Conservation (phyloP, 805 yeast species). For the Jamesozyma lodderae region DNA sequence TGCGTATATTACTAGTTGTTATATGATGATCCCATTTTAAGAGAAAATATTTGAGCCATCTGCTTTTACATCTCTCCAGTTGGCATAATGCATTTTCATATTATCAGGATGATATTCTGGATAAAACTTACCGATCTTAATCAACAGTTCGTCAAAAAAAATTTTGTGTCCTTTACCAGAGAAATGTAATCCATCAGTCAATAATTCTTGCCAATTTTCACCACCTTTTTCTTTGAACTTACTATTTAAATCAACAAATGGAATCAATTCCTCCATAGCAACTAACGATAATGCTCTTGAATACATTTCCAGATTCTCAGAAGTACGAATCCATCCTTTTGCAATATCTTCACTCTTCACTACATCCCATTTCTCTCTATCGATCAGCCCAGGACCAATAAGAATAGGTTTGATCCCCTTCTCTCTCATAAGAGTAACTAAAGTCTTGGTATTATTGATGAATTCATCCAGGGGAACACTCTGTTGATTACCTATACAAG, state of each 20-base stretch:
- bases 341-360: constrained; percentile 27
- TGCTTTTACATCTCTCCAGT: constrained; percentile 32
- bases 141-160: constrained; percentile 37
- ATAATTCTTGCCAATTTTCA: constrained; percentile 32
- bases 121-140: constrained; percentile 33
- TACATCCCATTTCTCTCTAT: constrained; percentile 35
- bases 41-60: constrained; percentile 17
- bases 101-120: constrained; percentile 42
- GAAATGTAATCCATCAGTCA: constrained; percentile 55
- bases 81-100: constrained; percentile 32
- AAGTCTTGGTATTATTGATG: constrained; percentile 36
- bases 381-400: constrained; percentile 56
- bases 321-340: constrained; percentile 38
- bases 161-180: constrained; percentile 45
- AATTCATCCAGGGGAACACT: constrained; percentile 45
- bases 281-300: constrained; percentile 40
- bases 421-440: constrained; percentile 35
- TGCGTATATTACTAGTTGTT: too few relatives aligned
- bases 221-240: constrained; percentile 35
- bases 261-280: constrained; percentile 40
- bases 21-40: too few relatives aligned
- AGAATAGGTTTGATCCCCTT: constrained; percentile 45
- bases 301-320: constrained; percentile 39
- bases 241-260: constrained; percentile 49
- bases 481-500: constrained; percentile 38